Evolutionary conservation across 495 filamentous ascomycete species (phyloP).

Genomic region (Podospora conica): DNA sequence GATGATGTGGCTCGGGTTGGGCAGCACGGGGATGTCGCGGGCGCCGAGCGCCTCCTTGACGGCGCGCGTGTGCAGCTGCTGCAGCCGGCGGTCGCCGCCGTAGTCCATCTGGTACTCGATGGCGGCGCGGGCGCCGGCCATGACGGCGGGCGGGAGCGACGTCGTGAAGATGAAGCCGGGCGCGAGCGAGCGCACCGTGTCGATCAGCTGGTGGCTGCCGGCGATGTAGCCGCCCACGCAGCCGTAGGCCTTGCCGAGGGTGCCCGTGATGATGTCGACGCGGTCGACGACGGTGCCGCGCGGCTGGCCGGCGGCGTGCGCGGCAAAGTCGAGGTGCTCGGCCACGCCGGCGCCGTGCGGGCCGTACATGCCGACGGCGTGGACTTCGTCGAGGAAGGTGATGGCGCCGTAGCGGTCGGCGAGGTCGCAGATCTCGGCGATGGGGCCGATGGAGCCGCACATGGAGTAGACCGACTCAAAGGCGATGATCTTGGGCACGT

Average conservation of each 20-base stretch:
- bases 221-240: conserved; percentile 98
- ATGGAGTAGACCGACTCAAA: conserved; percentile 99
- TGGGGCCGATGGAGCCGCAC: conserved; percentile 95
- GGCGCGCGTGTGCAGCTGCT: conserved; percentile 91
- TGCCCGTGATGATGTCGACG: conserved; percentile 95
- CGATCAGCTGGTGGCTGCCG: conserved; percentile 79
- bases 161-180: conserved; percentile 99
- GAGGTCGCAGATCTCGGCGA: conserved; percentile 89
- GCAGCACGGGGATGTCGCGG: conserved; percentile 91
- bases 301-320: conserved; percentile 58
- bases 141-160: conserved; percentile 88
- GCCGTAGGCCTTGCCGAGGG: conserved; percentile 94
- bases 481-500: conserved; percentile 93
- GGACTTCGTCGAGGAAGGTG: conserved; percentile 96
- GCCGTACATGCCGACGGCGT: conserved; percentile 98
- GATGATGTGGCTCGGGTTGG: conserved; percentile 94
- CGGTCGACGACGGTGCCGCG: conserved; percentile 89
- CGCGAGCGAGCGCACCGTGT: conserved; percentile 91
- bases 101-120: conserved; percentile 86
- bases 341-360: conserved; percentile 94
- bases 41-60: conserved; percentile 75
- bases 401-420: conserved; percentile 96
- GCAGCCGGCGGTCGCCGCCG: conserved; percentile 76
- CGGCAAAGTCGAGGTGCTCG: conserved; percentile 92
- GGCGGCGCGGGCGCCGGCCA: conserved; percentile 87